Evolutionary conservation across 768 basidiomycete species (phyloP).

Genomic region (Antrodiella citrinella): DNA sequence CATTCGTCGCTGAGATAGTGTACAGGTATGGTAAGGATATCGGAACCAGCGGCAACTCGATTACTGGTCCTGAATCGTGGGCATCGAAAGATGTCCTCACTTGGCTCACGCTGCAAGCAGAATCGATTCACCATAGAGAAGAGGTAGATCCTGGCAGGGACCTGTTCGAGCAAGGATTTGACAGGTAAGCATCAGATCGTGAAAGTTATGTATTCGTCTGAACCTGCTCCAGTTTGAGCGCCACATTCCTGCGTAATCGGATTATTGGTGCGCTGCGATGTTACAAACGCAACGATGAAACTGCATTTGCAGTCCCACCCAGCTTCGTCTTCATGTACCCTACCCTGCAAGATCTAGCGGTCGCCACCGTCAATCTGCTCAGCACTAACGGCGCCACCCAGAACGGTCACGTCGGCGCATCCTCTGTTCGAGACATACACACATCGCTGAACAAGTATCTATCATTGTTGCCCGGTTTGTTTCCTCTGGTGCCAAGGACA

Average conservation of each 20-base stretch:
- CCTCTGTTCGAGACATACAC: slow-evolving; percentile 1
- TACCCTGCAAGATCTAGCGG: slow-evolving; percentile 1
- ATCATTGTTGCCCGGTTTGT: slow-evolving; percentile 1
- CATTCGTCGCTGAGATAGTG: background rate
- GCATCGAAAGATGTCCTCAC: background rate
- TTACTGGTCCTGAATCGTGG: background rate
- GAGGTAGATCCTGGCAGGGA: slow-evolving; percentile 5
- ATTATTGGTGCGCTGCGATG: slow-evolving; percentile 3
- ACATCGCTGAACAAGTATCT: slow-evolving; percentile 1
- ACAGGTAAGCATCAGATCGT: slow-evolving; percentile 20
- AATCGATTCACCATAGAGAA: background rate
- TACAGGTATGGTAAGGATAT: background rate
- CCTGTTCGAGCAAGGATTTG: slow-evolving; percentile 28
- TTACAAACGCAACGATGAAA: background rate
- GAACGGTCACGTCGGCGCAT: background rate
- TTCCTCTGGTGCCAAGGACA: background rate
- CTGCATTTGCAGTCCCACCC: background rate
- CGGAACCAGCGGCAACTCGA: background rate
- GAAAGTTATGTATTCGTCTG: background rate
- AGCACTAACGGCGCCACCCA: background rate
- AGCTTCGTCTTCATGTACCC: slow-evolving; percentile 4
- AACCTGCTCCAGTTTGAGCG: slow-evolving; percentile 2
- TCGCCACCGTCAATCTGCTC: background rate
- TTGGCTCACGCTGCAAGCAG: background rate
- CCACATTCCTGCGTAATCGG: slow-evolving; percentile 8